These are phyloP conservation scores for Dictyostelium intermedium DNA, from an alignment of 78 protist species.

Conservation along the genomic window DNA sequence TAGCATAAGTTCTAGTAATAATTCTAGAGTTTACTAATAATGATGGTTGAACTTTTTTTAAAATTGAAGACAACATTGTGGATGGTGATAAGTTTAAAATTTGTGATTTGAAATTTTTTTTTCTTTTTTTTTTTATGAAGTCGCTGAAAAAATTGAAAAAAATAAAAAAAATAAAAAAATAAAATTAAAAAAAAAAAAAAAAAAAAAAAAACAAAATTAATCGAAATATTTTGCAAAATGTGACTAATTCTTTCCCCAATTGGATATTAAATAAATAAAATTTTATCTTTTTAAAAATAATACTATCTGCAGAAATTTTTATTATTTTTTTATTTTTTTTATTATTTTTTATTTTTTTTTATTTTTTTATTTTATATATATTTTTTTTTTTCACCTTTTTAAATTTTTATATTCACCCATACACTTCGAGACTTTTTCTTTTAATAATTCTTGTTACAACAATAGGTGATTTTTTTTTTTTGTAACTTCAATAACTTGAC, in stretches of 20 bases:
- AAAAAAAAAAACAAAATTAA: neutral
- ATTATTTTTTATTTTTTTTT: too few species aligned
- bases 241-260: neutral
- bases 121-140: neutral
- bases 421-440: too few species aligned
- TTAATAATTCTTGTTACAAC: too few species aligned
- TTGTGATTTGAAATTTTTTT: too few species aligned
- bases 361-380: too few species aligned
- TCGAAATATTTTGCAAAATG: neutral
- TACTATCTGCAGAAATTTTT: too few species aligned
- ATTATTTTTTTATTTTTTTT: too few species aligned
- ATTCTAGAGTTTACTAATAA: neutral
- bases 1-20: neutral
- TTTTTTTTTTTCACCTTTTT: too few species aligned
- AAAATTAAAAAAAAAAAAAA: neutral
- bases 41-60: neutral
- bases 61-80: neutral
- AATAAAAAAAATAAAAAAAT: neutral
- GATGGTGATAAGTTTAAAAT: neutral
- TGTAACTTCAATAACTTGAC: too few species aligned
- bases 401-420: too few species aligned
- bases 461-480: too few species aligned
- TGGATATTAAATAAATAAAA: neutral
- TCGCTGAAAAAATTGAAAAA: slow-evolving; percentile 1
- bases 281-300: neutral